phyloP scores from a whole-genome alignment of 768 basidiomycete species.

The Auriscalpium vulgare region DNA sequence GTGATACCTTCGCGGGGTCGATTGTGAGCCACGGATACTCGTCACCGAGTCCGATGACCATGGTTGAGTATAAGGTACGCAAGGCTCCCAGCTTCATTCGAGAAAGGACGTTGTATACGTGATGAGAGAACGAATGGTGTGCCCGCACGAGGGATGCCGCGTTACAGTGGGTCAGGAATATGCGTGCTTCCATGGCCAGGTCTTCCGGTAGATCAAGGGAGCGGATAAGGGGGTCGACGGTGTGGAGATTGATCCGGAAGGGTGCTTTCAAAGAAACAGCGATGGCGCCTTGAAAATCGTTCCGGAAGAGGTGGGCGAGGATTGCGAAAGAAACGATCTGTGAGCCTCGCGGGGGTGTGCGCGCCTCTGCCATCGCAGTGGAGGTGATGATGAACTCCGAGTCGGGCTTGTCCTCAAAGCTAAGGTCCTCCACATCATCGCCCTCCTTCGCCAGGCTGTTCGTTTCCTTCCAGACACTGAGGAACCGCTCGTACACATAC shows the following conservation, averaged over 20 bases:
- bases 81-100: constrained; percentile 26
- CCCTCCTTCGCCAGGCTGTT: not conserved
- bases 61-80: constrained; percentile 39
- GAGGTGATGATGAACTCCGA: no score
- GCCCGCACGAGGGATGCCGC: constrained; percentile 44
- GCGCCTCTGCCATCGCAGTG: not conserved
- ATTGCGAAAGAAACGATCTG: constrained; percentile 41
- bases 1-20: constrained; percentile 28
- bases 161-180: constrained; percentile 41
- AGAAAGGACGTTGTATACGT: constrained; percentile 38
- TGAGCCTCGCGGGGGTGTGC: not conserved
- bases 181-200: constrained; percentile 34
- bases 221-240: constrained; percentile 32
- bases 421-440: not conserved
- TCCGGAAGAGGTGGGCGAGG: constrained; percentile 52
- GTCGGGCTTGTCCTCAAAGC: not conserved
- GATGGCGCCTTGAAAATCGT: constrained; percentile 53
- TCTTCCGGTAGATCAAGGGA: constrained; percentile 30
- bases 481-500: not conserved
- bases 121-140: constrained; percentile 40
- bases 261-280: constrained; percentile 31
- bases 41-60: constrained; percentile 44
- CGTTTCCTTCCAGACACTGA: not conserved
- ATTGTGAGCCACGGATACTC: constrained; percentile 48
- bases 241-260: constrained; percentile 27